Evolutionary conservation across 208 protist genomes (phyloP).

Genomic region (Trypanosoma avium): DNA sequence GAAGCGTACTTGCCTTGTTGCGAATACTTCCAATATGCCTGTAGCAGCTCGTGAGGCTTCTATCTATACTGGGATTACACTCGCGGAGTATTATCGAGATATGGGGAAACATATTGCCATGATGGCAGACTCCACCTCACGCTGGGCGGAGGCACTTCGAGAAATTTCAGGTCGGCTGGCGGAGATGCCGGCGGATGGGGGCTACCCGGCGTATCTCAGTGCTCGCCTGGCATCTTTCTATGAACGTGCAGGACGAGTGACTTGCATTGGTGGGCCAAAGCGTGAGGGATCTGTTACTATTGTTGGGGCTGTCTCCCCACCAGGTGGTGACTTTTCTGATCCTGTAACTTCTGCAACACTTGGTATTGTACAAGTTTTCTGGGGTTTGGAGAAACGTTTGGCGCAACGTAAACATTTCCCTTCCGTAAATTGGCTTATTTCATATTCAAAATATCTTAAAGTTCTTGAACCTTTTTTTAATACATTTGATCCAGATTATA

Average conservation of each 20-base stretch:
- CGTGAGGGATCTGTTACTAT: constrained; percentile 99
- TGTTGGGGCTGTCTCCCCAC: constrained; percentile 99
- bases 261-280: constrained; percentile 95
- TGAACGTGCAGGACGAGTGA: constrained; percentile 95
- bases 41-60: constrained; percentile 99
- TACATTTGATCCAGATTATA: constrained; percentile 95
- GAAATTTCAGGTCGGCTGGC: constrained; percentile 99
- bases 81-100: constrained; percentile 99
- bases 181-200: constrained; percentile 99
- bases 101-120: constrained; percentile 99
- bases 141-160: constrained; percentile 99
- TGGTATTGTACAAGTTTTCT: constrained; percentile 99
- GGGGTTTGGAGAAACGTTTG: constrained; percentile 99
- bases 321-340: constrained; percentile 99
- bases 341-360: constrained; percentile 99
- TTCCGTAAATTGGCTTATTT: constrained; percentile 99
- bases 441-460: constrained; percentile 99
- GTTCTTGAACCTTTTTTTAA: constrained; percentile 98
- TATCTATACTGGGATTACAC: constrained; percentile 99
- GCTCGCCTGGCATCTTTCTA: constrained; percentile 99
- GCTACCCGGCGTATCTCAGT: constrained; percentile 99
- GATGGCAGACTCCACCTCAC: constrained; percentile 99
- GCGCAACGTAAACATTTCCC: constrained; percentile 99
- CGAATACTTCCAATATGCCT: constrained; percentile 99
- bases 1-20: constrained; percentile 99